These are phyloP conservation scores for Fusarium graminum DNA, from an alignment of 2,329 filamentous ascomycete genomes.

Conservation along the genomic window DNA sequence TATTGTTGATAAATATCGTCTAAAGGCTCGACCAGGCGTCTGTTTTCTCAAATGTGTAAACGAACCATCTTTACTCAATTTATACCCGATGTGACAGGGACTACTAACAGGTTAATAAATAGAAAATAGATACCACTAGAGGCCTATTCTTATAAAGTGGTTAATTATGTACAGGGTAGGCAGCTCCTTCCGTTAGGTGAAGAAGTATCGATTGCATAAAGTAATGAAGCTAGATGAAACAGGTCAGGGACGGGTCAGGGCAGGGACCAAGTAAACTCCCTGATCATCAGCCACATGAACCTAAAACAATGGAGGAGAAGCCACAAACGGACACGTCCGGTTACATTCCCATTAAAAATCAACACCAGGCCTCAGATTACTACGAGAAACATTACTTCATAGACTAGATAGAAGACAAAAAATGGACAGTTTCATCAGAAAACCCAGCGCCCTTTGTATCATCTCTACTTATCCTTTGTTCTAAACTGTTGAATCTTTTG, in stretches of 20 bases:
- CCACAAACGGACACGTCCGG: constrained; percentile 8
- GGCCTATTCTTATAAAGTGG: background rate
- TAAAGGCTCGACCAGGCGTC: too few species aligned
- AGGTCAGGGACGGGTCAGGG: constrained; percentile 1
- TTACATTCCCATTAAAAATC: constrained; percentile 2
- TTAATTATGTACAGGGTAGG: background rate
- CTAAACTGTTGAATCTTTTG: too few species aligned
- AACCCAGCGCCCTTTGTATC: too few species aligned
- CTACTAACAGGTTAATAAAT: background rate
- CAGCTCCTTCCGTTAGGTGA: background rate
- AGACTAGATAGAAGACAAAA: too few species aligned
- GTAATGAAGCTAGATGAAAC: background rate
- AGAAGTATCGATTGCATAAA: background rate
- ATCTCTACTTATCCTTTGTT: too few species aligned
- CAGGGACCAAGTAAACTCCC: constrained; percentile 1
- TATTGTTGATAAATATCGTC: too few species aligned
- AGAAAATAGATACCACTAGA: background rate
- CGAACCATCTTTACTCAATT: background rate
- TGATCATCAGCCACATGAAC: constrained; percentile 15
- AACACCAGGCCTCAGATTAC: background rate
- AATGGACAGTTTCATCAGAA: too few species aligned
- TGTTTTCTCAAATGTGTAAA: background rate
- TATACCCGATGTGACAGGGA: background rate
- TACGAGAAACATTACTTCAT: too few species aligned
- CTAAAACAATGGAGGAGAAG: constrained; percentile 7